phyloP scores from a whole-genome alignment of 2,329 filamentous ascomycete species.

The Arthrobotrys musiformis region DNA sequence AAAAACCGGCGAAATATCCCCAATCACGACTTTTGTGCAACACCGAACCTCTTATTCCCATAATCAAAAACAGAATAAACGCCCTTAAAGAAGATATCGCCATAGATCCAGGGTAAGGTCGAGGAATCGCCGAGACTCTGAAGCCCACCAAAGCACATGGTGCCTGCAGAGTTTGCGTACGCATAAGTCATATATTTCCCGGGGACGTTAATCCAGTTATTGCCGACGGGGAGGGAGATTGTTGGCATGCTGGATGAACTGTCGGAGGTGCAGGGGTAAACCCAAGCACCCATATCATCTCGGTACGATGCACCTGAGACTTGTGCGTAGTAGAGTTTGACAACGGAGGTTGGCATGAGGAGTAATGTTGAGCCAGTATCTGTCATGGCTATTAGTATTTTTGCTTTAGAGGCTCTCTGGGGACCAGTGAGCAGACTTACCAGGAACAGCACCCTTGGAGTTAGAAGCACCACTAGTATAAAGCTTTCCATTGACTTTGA shows the following conservation, averaged over 20 bases:
- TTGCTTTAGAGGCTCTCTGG: neutral
- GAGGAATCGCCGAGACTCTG: conserved; percentile 58
- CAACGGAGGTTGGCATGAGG: conserved; percentile 62
- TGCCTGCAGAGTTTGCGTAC: conserved; percentile 53
- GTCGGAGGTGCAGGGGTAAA: conserved; percentile 62
- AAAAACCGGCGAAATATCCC: neutral
- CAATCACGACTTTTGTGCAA: conserved; percentile 40
- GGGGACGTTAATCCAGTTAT: conserved; percentile 61
- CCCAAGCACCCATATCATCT: conserved; percentile 61
- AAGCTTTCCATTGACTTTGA: conserved; percentile 38
- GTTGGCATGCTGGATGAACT: conserved; percentile 61
- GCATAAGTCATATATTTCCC: conserved; percentile 63
- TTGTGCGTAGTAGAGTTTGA: conserved; percentile 63
- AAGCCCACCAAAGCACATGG: conserved; percentile 62
- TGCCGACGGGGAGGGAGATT: conserved; percentile 61
- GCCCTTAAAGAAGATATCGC: conserved; percentile 88
- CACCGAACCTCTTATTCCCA: conserved; percentile 73
- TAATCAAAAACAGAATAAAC: conserved; percentile 89
- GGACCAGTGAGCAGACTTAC: too few relatives aligned
- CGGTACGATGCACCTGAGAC: conserved; percentile 62
- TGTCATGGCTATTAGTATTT: conserved; percentile 51
- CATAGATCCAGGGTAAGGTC: conserved; percentile 68
- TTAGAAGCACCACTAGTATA: conserved; percentile 13
- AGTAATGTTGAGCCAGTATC: conserved; percentile 66
- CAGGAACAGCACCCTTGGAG: conserved; percentile 28